Percentiles rank a stretch among this genome's conserved stretches.
Evolutionary conservation across 2,329 filamentous ascomycete genomes (phyloP).

Genomic region (Xylaria sp.): DNA sequence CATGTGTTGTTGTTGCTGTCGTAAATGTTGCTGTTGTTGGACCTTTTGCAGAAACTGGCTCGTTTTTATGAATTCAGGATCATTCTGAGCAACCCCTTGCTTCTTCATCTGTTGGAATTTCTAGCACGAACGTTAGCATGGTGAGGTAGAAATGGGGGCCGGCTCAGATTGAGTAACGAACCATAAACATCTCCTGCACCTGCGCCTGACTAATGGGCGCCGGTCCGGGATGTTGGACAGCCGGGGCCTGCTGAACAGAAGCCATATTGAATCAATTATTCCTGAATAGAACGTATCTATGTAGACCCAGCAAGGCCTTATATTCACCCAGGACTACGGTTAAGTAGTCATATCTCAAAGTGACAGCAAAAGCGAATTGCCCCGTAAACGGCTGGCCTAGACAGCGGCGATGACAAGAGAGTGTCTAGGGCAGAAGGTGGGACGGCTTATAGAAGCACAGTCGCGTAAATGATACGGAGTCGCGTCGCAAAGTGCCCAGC

Average conservation of each 20-base stretch:
- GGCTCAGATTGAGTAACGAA: constrained; percentile 48
- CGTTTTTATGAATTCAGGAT: constrained; percentile 88
- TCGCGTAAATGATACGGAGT: constrained; percentile 28
- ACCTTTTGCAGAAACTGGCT: constrained; percentile 79
- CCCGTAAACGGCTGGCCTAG: constrained; percentile 19
- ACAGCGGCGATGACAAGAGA: constrained; percentile 10
- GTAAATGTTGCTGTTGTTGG: constrained; percentile 72
- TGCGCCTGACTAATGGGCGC: constrained; percentile 77
- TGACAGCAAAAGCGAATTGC: constrained; percentile 36
- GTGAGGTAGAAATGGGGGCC: neutral
- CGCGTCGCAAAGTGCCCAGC: constrained; percentile 39
- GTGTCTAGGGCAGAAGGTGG: neutral
- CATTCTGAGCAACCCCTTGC: constrained; percentile 79
- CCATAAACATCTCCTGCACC: constrained; percentile 77
- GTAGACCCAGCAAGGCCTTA: constrained; percentile 39
- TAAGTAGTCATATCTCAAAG: constrained; percentile 47
- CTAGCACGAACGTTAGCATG: constrained; percentile 58
- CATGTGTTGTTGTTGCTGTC: constrained; percentile 64
- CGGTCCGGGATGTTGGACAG: constrained; percentile 73
- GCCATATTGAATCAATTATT: constrained; percentile 69
- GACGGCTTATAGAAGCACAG: constrained; percentile 17
- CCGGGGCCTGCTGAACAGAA: constrained; percentile 78
- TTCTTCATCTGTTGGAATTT: constrained; percentile 92
- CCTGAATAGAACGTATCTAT: constrained; percentile 31
- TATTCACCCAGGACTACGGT: constrained; percentile 41